Base-by-base conservation (phyloP, 306 rosid genomes). In the Inga laurina region DNA sequence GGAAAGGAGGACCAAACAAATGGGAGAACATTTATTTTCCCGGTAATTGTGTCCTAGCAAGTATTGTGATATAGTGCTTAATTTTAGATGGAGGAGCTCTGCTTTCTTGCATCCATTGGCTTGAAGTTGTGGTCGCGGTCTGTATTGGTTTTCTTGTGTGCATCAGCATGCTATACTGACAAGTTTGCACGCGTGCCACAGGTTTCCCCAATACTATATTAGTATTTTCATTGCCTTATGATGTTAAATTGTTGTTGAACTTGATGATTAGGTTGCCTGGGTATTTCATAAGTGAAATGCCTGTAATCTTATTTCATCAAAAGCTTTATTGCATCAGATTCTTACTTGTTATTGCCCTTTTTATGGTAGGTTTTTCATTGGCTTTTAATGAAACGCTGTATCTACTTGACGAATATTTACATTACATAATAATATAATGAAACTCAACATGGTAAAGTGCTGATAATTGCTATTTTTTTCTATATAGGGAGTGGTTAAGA, bases 401-500 rank as follows among this genome's bases (percentile, higher is more conserved):
- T 35, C 44, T 57, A 57, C 52, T 57, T 39, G 70, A 35, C 4
- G 22, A 27, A 57, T 44, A 34, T n/a, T 76, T 13, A 13, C 30
- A n/a, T 27, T 1, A 2, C 43, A 21, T 13, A 69, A 27, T 27
- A 43, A 3, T 62, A 1, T 1, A 45, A 77, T 24, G 15, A 43
- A 72, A 48, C 37, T 46, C 19, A 21, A 43, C 45, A 43, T 3
- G 15, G 30, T 77, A 46, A 68, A 32, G 43, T 27, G 21, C 62
- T 67, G 13, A 54, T 41, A 10, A 37, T 45, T 46, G 10, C 68
- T 77, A 13, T 72, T 77, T 51, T 73, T 2, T 10, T 8, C 37
- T 81, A 22, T 84, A 52, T 90, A 93, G 97, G 80, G 93, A 93
- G 83, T 93, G 98, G 99, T 84, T 96, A 81, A 86, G 92, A 86